These are phyloP conservation scores for Alternaria sp. DNA, from an alignment of 2,329 filamentous ascomycete genomes.

Conservation along the genomic window DNA sequence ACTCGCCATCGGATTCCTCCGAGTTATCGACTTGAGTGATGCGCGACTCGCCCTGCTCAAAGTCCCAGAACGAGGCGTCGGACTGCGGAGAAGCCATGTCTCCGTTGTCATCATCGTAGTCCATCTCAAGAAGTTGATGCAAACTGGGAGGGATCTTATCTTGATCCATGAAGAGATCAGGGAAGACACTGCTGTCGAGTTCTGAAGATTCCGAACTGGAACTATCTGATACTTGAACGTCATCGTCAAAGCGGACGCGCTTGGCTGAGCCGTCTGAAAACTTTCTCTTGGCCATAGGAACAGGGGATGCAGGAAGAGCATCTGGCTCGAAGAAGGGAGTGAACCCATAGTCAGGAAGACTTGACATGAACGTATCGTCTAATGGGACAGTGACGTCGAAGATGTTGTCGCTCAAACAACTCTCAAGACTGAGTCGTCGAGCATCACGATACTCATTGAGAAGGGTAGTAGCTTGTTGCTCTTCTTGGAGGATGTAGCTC, in stretches of 20 bases:
- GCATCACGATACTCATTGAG: conserved; percentile 42
- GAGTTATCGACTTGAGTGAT: conserved; percentile 40
- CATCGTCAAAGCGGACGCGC: conserved; percentile 75
- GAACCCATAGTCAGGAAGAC: conserved; percentile 41
- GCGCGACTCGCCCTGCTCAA: conserved; percentile 56
- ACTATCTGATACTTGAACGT: conserved; percentile 69
- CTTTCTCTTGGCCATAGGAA: conserved; percentile 41
- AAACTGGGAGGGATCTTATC: conserved; percentile 74
- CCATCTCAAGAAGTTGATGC: conserved; percentile 73
- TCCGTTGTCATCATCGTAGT: conserved; percentile 50
- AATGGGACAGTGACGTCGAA: conserved; percentile 40
- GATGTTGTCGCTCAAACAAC: conserved; percentile 41
- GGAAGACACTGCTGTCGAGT: conserved; percentile 71
- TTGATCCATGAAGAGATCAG: conserved; percentile 79
- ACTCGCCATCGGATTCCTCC: conserved; percentile 50
- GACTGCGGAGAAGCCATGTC: conserved; percentile 53
- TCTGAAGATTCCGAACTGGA: conserved; percentile 54
- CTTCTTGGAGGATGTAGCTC: conserved; percentile 66
- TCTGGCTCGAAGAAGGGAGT: conserved; percentile 49
- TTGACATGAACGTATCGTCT: conserved; percentile 31
- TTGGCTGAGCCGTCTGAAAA: conserved; percentile 55
- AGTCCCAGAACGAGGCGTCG: conserved; percentile 67
- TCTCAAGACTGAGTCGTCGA: conserved; percentile 44
- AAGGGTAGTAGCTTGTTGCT: conserved; percentile 37
- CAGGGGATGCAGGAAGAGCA: conserved; percentile 50